Evolutionary conservation across 129 eudicot genomes (phyloP).

Genomic region (Ambrosia artemisiifolia): DNA sequence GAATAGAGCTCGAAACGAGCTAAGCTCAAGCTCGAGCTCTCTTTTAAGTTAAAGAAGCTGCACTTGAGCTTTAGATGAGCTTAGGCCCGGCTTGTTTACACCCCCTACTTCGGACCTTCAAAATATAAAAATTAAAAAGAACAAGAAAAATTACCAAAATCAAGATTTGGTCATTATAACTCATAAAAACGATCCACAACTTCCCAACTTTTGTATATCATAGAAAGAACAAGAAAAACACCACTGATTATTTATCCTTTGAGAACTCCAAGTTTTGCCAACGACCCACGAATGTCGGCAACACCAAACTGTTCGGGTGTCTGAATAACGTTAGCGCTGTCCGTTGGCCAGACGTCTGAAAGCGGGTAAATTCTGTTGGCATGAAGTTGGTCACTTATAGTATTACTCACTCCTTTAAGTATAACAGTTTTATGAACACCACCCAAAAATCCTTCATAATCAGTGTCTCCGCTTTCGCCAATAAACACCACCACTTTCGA

Average conservation of each 20-base stretch:
- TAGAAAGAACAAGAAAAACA: conserved; percentile 12
- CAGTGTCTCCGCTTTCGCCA: conserved; percentile 97
- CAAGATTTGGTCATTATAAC: conserved; percentile 11
- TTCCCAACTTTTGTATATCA: conserved; percentile 16
- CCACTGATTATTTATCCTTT: conserved; percentile 29
- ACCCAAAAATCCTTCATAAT: conserved; percentile 84
- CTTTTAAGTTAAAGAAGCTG: too few species aligned
- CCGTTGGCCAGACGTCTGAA: conserved; percentile 56
- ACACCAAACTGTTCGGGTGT: conserved; percentile 48
- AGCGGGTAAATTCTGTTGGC: conserved; percentile 82
- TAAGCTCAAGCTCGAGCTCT: too few species aligned
- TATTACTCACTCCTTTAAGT: conserved; percentile 65
- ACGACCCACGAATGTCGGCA: conserved; percentile 42
- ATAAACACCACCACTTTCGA: conserved; percentile 78
- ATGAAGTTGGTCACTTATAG: conserved; percentile 53
- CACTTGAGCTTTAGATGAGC: too few species aligned
- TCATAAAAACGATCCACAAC: conserved; percentile 1
- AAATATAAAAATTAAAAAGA: too few species aligned
- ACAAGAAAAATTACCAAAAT: neutral
- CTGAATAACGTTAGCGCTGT: conserved; percentile 68
- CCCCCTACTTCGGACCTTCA: neutral
- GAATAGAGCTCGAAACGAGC: too few species aligned
- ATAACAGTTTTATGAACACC: conserved; percentile 80
- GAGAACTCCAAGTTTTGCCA: conserved; percentile 50
- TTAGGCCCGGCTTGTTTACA: too few species aligned